Conservation (phyloP, 2,329 filamentous ascomycete species). For the Exophiala oligosperma region DNA sequence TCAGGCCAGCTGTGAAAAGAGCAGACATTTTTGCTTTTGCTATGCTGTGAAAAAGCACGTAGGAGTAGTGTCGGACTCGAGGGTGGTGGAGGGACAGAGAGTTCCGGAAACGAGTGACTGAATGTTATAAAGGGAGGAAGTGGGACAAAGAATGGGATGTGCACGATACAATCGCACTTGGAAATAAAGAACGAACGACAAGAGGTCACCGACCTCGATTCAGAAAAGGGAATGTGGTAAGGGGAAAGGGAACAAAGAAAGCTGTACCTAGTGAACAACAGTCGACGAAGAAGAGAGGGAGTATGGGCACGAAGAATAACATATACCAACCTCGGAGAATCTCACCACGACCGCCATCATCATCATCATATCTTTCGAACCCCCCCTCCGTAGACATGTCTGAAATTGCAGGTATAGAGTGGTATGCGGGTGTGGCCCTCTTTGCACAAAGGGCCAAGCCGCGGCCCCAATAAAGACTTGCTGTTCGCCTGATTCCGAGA, state of each 20-base stretch:
- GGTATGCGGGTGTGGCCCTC: neutral
- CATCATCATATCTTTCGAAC: neutral
- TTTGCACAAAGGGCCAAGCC: neutral
- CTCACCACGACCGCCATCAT: neutral
- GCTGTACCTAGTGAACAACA: slow-evolving; percentile 11
- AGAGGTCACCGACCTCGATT: slow-evolving; percentile 24
- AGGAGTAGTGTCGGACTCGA: neutral
- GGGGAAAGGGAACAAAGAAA: slow-evolving; percentile 12
- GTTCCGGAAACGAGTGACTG: slow-evolving; percentile 14
- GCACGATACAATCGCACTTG: slow-evolving; percentile 24
- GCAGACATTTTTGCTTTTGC: slow-evolving; percentile 18
- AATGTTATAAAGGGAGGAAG: slow-evolving; percentile 15
- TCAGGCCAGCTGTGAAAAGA: slow-evolving; percentile 18
- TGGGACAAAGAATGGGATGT: slow-evolving; percentile 18
- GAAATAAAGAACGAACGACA: slow-evolving; percentile 26
- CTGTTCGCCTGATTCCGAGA: neutral
- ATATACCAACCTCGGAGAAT: slow-evolving; percentile 8
- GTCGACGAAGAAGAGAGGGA: neutral
- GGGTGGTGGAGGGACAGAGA: neutral
- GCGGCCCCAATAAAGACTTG: neutral
- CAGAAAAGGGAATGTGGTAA: slow-evolving; percentile 22
- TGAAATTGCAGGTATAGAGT: slow-evolving; percentile 19
- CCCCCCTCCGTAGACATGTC: neutral
- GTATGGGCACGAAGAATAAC: slow-evolving; percentile 5
- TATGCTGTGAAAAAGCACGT: slow-evolving; percentile 5